Evolutionary conservation across 768 basidiomycete species (phyloP).

Genomic region (Auriculariales sp.): DNA sequence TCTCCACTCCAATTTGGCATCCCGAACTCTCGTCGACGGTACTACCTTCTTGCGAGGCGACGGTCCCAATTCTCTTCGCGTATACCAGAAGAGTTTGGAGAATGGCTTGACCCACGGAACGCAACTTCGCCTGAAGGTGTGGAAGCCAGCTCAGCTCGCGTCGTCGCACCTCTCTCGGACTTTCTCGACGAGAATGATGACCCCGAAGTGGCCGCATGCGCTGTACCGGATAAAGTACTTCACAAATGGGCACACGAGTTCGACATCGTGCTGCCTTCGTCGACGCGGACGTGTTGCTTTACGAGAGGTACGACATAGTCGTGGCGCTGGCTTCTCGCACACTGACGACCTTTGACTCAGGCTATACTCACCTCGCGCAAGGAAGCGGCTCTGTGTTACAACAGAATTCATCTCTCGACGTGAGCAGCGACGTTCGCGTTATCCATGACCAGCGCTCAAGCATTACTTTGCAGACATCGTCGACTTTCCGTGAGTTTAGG

Average conservation of each 20-base stretch:
- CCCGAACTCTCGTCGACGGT: slow-evolving; percentile 70
- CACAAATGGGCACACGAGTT: slow-evolving; percentile 67
- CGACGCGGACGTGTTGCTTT: slow-evolving; percentile 59
- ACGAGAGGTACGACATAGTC: slow-evolving; percentile 40
- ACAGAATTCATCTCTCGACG: slow-evolving; percentile 50
- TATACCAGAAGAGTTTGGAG: neutral
- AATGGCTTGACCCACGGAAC: slow-evolving; percentile 21
- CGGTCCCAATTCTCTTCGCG: slow-evolving; percentile 23
- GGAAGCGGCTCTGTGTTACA: slow-evolving; percentile 68
- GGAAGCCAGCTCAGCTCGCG: slow-evolving; percentile 6
- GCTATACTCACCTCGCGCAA: slow-evolving; percentile 65
- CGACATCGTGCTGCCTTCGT: slow-evolving; percentile 58
- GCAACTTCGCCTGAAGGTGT: slow-evolving; percentile 19
- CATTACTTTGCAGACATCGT: slow-evolving; percentile 35
- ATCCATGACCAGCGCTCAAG: neutral
- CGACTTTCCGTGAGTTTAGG: slow-evolving; percentile 42
- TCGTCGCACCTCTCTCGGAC: slow-evolving; percentile 8
- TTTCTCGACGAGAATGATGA: slow-evolving; percentile 3
- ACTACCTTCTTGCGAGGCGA: slow-evolving; percentile 60
- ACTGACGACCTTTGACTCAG: slow-evolving; percentile 18
- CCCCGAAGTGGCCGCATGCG: slow-evolving; percentile 8
- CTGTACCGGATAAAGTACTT: slow-evolving; percentile 47
- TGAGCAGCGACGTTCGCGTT: slow-evolving; percentile 13
- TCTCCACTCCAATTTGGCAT: slow-evolving; percentile 69
- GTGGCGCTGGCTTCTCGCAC: neutral